Conservation (phyloP, 805 yeast genomes). For the Yamadazyma philogaea region DNA sequence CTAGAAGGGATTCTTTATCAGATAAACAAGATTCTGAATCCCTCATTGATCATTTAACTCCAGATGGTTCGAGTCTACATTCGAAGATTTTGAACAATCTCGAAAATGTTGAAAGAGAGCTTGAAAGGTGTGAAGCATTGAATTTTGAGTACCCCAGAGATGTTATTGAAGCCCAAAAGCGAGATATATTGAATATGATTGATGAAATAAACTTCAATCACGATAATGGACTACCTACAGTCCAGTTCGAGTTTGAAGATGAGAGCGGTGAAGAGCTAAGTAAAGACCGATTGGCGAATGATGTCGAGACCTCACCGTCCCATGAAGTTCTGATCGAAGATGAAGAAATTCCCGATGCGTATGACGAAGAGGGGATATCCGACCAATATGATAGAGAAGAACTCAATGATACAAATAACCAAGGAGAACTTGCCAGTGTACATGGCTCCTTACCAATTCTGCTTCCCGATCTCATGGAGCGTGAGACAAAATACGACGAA, state of each 20-base stretch:
- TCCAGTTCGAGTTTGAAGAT: not conserved
- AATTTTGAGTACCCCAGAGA: conserved; percentile 26
- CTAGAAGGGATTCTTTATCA: conserved; percentile 8
- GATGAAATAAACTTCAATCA: conserved; percentile 6
- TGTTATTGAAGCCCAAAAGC: conserved; percentile 14
- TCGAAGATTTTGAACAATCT: conserved; percentile 11
- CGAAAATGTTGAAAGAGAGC: conserved; percentile 14
- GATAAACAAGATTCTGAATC: conserved; percentile 5
- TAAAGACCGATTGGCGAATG: not conserved
- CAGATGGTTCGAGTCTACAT: conserved; percentile 9
- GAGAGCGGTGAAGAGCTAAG: not conserved
- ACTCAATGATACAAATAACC: not conserved
- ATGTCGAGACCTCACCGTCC: not conserved
- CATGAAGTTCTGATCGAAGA: conserved; percentile 1
- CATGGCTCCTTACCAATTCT: not conserved
- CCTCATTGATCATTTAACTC: conserved; percentile 2
- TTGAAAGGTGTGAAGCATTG: conserved; percentile 22
- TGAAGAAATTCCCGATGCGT: conserved; percentile 3
- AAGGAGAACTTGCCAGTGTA: not conserved
- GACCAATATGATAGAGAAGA: conserved; percentile 4
- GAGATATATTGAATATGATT: conserved; percentile 7
- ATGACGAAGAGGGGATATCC: conserved; percentile 1
- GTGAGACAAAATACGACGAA: too few species aligned
- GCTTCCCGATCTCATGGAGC: not conserved
- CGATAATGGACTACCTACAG: not conserved